Evolutionary conservation across 2,329 filamentous ascomycete species (phyloP), one percentile per base, ranked within the genome.

Genomic region (Monilinia vaccinii-corymbosi): DNA sequence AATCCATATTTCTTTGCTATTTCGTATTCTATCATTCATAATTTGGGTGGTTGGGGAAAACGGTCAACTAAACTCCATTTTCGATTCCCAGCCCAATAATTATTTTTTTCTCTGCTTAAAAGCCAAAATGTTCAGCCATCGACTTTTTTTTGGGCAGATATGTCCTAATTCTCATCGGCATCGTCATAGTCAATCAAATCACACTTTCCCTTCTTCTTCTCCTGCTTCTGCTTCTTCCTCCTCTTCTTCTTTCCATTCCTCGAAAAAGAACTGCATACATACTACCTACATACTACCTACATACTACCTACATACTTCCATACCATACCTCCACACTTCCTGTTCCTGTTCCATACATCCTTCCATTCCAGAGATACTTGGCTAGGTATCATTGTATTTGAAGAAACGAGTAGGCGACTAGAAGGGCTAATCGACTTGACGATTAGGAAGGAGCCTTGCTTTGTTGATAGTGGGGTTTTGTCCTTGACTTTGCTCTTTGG

Each of bases 11-110:
- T 18, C 13, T n/a, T n/a, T n/a, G n/a, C n/a, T n/a, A n/a, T n/a
- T n/a, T n/a, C n/a, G n/a, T n/a, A n/a, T n/a, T n/a, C n/a, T n/a
- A n/a, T n/a, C n/a, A n/a, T n/a, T n/a, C 14, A 50, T 10, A 52
- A 52, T 52, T 28, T 52, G 23, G 49, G 49, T 52, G 49, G 49
- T 52, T 52, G 49, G 49, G 49, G 14, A 28, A 52, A 52, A 52
- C 49, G 49, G 49, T 38, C 49, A 36, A 36, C 13, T 36, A 36
- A 50, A 50, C 48, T 52, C 34, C 34, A 52, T 50, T 8, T 36
- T 36, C 34, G 4, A 5, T 36, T 11, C 49, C 49, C 49, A 52
- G 49, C 49, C 49, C 49, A 52, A 34, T 23, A 13, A 52, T 52
- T 52, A 38, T n/a, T 51, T 49, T 21, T n/a, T n/a, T 31, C 18